Evolutionary conservation across 768 basidiomycete genomes (phyloP).

Genomic region (Gelatoporia subvermispora): DNA sequence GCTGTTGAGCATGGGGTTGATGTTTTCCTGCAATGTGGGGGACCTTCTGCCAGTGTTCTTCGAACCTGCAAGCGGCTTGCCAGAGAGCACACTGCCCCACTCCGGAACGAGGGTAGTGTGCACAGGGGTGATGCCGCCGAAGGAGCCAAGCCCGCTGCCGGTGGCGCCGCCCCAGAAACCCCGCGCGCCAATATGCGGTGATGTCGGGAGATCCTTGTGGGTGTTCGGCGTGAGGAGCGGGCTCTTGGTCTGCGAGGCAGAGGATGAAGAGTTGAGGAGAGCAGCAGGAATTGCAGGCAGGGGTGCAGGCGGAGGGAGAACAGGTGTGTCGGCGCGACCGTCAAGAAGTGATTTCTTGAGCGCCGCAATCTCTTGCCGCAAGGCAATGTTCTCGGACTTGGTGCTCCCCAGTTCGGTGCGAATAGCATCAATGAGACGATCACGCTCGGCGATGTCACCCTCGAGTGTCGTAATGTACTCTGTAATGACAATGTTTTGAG

Average conservation of each 20-base stretch:
- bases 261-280: slow-evolving; percentile 19
- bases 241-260: slow-evolving; percentile 15
- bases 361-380: slow-evolving; percentile 70
- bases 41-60: slow-evolving; percentile 21
- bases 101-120: slow-evolving; percentile 83
- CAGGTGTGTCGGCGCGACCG: slow-evolving; percentile 41
- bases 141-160: slow-evolving; percentile 30
- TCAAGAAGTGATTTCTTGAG: slow-evolving; percentile 74
- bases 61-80: slow-evolving; percentile 18
- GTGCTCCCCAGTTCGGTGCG: slow-evolving; percentile 76
- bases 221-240: slow-evolving; percentile 59
- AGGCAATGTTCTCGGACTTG: slow-evolving; percentile 76
- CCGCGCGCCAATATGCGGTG: slow-evolving; percentile 47
- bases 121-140: slow-evolving; percentile 74
- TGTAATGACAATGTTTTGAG: slow-evolving; percentile 25
- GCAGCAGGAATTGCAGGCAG: slow-evolving; percentile 27
- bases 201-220: slow-evolving; percentile 70
- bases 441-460: slow-evolving; percentile 87
- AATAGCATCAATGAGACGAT: slow-evolving; percentile 84
- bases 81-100: slow-evolving; percentile 27
- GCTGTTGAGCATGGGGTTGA: slow-evolving; percentile 68
- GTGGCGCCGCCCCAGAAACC: slow-evolving; percentile 81
- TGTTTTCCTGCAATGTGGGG: slow-evolving; percentile 60
- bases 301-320: slow-evolving; percentile 44
- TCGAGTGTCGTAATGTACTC: slow-evolving; percentile 96